These are phyloP conservation scores for Vitis amurensis DNA, from an alignment of 164 flowering plant genomes.

Conservation along the genomic window DNA sequence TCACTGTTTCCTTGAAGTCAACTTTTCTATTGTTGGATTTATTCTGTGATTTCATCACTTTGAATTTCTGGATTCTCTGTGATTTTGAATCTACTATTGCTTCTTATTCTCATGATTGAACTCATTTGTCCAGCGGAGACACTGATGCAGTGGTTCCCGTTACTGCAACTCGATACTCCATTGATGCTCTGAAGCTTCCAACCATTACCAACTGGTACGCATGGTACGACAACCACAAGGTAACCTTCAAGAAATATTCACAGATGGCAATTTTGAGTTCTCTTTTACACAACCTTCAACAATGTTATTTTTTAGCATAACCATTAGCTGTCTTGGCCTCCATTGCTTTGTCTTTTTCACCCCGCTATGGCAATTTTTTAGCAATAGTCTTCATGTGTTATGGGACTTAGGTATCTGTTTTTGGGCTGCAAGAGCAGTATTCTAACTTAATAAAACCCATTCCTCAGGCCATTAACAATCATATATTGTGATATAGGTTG, in stretches of 20 bases:
- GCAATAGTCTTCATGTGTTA: too few relatives aligned
- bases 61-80: too few relatives aligned
- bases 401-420: too few relatives aligned
- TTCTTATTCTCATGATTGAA: slow-evolving; percentile 1
- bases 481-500: slow-evolving; percentile 56
- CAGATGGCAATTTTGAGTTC: not conserved
- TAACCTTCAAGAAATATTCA: slow-evolving; percentile 23
- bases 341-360: not conserved
- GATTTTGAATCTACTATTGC: too few relatives aligned
- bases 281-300: not conserved
- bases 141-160: slow-evolving; percentile 93
- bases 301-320: not conserved
- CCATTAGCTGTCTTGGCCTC: too few relatives aligned
- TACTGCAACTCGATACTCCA: slow-evolving; percentile 86
- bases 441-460: too few relatives aligned
- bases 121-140: slow-evolving; percentile 69
- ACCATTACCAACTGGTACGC: slow-evolving; percentile 78
- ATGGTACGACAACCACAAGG: slow-evolving; percentile 88
- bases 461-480: too few relatives aligned
- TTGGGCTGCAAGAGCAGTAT: not conserved
- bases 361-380: not conserved
- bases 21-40: too few relatives aligned
- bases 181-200: slow-evolving; percentile 81
- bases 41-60: too few relatives aligned
- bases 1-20: too few relatives aligned